These are phyloP conservation scores for Pleoardoris graminearum DNA, from an alignment of 2,329 filamentous ascomycete species.

Conservation along the genomic window DNA sequence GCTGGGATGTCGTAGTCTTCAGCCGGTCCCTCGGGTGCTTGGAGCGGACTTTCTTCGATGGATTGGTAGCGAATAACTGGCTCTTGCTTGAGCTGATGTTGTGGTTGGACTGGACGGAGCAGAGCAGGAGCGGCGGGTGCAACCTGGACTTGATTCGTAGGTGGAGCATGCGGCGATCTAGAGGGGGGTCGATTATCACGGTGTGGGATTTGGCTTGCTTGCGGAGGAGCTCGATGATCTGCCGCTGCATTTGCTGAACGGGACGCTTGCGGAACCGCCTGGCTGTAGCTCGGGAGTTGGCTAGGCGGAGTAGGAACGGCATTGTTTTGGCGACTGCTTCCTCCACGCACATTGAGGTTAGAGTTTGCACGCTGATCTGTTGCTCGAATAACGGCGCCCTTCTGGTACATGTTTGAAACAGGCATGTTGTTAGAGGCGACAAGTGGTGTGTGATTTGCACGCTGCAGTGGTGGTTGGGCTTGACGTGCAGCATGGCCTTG, in stretches of 20 bases:
- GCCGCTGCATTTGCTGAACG: slow-evolving; percentile 1
- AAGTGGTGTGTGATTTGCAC: background rate
- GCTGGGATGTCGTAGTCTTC: slow-evolving; percentile 53
- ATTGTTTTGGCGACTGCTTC: slow-evolving; percentile 5
- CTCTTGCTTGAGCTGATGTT: slow-evolving; percentile 7
- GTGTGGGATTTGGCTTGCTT: slow-evolving; percentile 7
- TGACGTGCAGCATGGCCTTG: slow-evolving; percentile 10
- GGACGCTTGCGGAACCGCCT: slow-evolving; percentile 6
- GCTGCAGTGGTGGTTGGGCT: slow-evolving; percentile 13
- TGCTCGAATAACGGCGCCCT: slow-evolving; percentile 22
- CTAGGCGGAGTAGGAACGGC: slow-evolving; percentile 4
- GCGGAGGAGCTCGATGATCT: background rate
- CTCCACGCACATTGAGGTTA: slow-evolving; percentile 7
- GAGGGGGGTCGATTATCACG: background rate
- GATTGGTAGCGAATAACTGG: slow-evolving; percentile 12
- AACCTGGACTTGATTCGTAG: background rate
- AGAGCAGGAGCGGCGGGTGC: slow-evolving; percentile 2
- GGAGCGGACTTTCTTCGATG: slow-evolving; percentile 10
- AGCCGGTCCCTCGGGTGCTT: slow-evolving; percentile 14
- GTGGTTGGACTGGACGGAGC: background rate
- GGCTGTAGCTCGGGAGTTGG: slow-evolving; percentile 18
- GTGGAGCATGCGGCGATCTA: slow-evolving; percentile 1
- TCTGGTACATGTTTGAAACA: slow-evolving; percentile 14
- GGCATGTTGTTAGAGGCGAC: background rate
- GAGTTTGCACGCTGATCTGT: slow-evolving; percentile 19